Percentiles rank a stretch among this genome's conserved stretches.
These are phyloP conservation scores for Amylostereum areolatum DNA, from an alignment of 1,284 basidiomycete species.

Conservation along the genomic window DNA sequence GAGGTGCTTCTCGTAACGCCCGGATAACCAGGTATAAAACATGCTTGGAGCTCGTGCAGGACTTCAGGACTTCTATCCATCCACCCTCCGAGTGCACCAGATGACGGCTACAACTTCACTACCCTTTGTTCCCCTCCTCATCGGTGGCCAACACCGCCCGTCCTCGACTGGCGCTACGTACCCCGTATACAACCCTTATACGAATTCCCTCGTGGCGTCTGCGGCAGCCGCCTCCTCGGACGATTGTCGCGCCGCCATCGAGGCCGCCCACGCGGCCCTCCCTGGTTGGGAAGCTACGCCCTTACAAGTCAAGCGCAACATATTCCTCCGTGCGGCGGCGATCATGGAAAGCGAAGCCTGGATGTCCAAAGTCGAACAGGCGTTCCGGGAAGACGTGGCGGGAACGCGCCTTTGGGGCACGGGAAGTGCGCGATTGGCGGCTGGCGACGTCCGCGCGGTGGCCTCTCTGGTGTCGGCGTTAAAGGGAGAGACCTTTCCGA, in stretches of 20 bases:
- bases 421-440: no score
- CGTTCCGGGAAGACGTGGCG: background rate
- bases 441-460: slow-evolving; percentile 9
- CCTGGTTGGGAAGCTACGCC: slow-evolving; percentile 39
- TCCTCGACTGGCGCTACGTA: slow-evolving; percentile 36
- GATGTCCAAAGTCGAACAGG: slow-evolving; percentile 26
- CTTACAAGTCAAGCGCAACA: slow-evolving; percentile 31
- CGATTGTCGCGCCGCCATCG: slow-evolving; percentile 43
- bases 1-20: no score
- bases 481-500: slow-evolving; percentile 25
- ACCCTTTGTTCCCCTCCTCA: slow-evolving; percentile 22
- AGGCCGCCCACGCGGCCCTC: slow-evolving; percentile 42
- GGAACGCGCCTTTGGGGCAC: no score
- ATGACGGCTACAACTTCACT: no score
- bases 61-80: no score
- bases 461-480: slow-evolving; percentile 17
- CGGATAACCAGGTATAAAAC: no score
- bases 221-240: slow-evolving; percentile 38
- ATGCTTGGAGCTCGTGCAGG: no score
- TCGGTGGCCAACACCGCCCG: slow-evolving; percentile 27
- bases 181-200: slow-evolving; percentile 38
- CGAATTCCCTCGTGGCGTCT: slow-evolving; percentile 33
- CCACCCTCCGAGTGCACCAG: no score
- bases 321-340: slow-evolving; percentile 42
- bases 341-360: slow-evolving; percentile 38